A percentile compares a stretch with the other conserved stretches of the same genome.
Evolutionary conservation across 2,329 filamentous ascomycete species (phyloP).

Genomic region (Phyllosticta citriasiana): DNA sequence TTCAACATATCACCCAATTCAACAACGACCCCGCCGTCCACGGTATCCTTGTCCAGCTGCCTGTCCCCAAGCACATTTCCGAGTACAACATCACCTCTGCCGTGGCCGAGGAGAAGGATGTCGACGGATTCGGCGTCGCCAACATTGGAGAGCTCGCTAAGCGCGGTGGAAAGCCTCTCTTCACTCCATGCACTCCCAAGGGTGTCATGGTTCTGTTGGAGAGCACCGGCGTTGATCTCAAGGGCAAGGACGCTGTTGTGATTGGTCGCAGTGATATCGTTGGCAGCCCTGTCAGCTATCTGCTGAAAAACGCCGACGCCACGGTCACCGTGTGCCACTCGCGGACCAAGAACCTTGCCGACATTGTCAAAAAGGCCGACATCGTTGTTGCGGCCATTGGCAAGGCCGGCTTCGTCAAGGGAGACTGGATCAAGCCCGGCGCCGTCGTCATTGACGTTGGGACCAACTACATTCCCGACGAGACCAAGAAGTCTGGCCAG

Average conservation of each 20-base stretch:
- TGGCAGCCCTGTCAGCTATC: conserved; percentile 89
- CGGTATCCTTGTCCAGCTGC: conserved; percentile 88
- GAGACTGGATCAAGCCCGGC: conserved; percentile 89
- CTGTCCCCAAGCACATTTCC: conserved; percentile 78
- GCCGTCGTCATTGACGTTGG: conserved; percentile 96
- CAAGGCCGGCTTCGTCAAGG: conserved; percentile 76
- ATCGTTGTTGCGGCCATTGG: conserved; percentile 90
- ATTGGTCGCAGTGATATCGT: conserved; percentile 95
- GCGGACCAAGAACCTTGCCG: conserved; percentile 63
- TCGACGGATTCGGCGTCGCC: conserved; percentile 86
- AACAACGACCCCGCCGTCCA: conserved; percentile 84
- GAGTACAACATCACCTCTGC: conserved; percentile 86
- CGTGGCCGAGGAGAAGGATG: conserved; percentile 89
- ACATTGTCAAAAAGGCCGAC: conserved; percentile 73
- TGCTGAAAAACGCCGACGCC: conserved; percentile 89
- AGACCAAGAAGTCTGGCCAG: conserved; percentile 82
- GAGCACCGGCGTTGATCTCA: conserved; percentile 71
- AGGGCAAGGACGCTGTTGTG: conserved; percentile 89
- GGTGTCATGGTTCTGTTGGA: conserved; percentile 89
- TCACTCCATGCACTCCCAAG: conserved; percentile 92
- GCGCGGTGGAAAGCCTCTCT: conserved; percentile 78
- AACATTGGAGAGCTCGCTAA: conserved; percentile 98
- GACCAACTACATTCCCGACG: conserved; percentile 88
- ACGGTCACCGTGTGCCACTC: conserved; percentile 97
- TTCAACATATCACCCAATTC: conserved; percentile 68